phyloP scores from a whole-genome alignment of 805 yeast genomes.

The Saccharomyces eubayanus region DNA sequence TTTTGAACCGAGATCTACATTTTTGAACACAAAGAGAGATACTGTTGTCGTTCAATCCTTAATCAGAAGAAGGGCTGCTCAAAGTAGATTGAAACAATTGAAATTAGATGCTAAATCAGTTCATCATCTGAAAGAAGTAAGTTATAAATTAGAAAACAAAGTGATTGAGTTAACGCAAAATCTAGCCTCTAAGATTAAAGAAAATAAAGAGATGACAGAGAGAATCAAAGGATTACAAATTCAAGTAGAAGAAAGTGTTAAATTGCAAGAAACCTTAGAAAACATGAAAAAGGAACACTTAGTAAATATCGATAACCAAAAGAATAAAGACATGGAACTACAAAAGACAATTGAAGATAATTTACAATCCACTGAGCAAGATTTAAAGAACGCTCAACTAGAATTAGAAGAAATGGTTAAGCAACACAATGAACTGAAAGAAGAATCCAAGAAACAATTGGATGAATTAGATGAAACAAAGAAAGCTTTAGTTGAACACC shows the following conservation, averaged over 20 bases:
- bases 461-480: conserved; percentile 56
- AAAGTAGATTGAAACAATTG: conserved; percentile 49
- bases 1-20: conserved; percentile 47
- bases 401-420: conserved; percentile 53
- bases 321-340: conserved; percentile 41
- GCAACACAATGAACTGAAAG: conserved; percentile 54
- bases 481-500: conserved; percentile 48
- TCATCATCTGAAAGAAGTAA: conserved; percentile 80
- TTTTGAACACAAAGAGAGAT: conserved; percentile 40
- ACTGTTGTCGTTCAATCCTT: conserved; percentile 69
- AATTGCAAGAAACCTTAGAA: conserved; percentile 46
- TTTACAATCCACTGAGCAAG: conserved; percentile 44
- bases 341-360: conserved; percentile 47
- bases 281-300: conserved; percentile 47
- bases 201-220: conserved; percentile 60
- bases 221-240: conserved; percentile 48
- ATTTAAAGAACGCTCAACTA: conserved; percentile 48
- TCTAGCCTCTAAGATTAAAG: conserved; percentile 69
- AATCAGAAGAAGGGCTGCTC: conserved; percentile 69
- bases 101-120: conserved; percentile 89
- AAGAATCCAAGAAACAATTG: conserved; percentile 53
- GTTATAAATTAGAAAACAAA: conserved; percentile 89
- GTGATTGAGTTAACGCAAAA: conserved; percentile 92
- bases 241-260: conserved; percentile 46
- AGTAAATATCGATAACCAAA: conserved; percentile 38